Evolutionary conservation across 2,329 filamentous ascomycete genomes (phyloP), one percentile per base, ranked within the genome.

Genomic region (Gaeumannomyces tritici): DNA sequence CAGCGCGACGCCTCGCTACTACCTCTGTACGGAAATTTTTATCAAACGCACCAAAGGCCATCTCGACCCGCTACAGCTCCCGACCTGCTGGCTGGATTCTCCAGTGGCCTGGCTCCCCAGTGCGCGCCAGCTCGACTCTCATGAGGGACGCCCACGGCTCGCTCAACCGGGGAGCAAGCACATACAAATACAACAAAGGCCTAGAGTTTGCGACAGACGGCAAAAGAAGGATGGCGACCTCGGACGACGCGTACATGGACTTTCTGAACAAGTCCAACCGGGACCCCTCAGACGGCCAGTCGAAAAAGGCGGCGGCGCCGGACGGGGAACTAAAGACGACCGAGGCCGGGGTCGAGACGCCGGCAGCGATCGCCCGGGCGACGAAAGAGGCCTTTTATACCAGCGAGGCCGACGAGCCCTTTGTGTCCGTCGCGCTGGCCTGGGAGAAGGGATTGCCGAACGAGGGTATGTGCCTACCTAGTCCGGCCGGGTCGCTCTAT

Each of bases 191-290:
- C n/a, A 51, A 9, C 8, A 21, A 51, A 51, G n/a, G 42, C 6
- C 18, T 2, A n/a, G 21, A 8, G n/a, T n/a, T 9, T 51, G 21
- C 2, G 2, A 9, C 9, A 56, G 55, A 9, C 12, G 26, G 24
- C 73, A 72, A 74, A 72, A n/a, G 47, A 29, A 42, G 79, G 63
- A 91, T 90, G 88, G 84, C 86, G 9, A 88, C 86, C 62, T n/a
- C n/a, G n/a, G 91, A 96, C 80, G 86, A 89, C 65, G 89, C 89
- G 65, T 97, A 96, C 79, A 84, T 87, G 75, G 80, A 88, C 64
- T 96, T 97, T 72, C 80, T 97, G 63, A 83, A 95, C 72, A 95
- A 95, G 78, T 91, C 91, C 62, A 96, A 96, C 77, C 79, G 86
- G 70, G 88, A 92, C 71, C 87, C 89, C 24, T 87, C 85, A 72